Evolutionary conservation across 345 rosid genomes (phyloP), one percentile per base, ranked within the genome.

Genomic region (Arabis alpina): DNA sequence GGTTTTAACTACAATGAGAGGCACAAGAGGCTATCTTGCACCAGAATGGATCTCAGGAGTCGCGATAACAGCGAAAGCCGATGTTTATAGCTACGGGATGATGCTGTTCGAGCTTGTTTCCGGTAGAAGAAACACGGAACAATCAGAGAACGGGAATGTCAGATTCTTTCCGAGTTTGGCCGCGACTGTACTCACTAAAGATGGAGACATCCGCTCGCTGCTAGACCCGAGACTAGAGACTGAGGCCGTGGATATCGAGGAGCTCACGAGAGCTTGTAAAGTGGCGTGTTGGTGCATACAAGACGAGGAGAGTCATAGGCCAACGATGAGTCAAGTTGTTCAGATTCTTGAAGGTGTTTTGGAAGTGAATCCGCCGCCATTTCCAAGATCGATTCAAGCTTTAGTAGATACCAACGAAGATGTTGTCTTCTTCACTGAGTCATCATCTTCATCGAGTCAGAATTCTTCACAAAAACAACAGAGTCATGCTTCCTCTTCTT

Each of bases 11-110:
- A 90, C 91, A 41, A 83, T 86, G 80, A 85, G 93, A 77, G 98
- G 98, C 19, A 90, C 96, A 15, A 82, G 93, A 80, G 95, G 96
- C 8, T 92, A 92, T 70, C 95, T 92, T 4, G 98, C 95, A 3
- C 96, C 95, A 0, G 96, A 92, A 71, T 92, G 96, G 98, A 84
- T 92, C 55, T 89, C 98, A 1, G 94, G 95, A 37, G 88, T 87
- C 15, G 87, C 94, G 23, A 79, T 88, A 49, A 90, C 93, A 5
- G 84, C 90, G 3, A 90, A 92, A 68, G 96, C 93, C 1, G 96
- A 92, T 68, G 96, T 90, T 30, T 92, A 88, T 64, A 92, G 98
- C 79, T 90, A 83, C 8, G 98, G 98, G 6, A 90, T 92, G 96
- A 86, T 90, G 95, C 79, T 92, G 15, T 85, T 90, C 8, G 98